These are phyloP conservation scores for Cyclostephanos invisitatus DNA, from an alignment of 108 stramenopile genomes.

Conservation along the genomic window DNA sequence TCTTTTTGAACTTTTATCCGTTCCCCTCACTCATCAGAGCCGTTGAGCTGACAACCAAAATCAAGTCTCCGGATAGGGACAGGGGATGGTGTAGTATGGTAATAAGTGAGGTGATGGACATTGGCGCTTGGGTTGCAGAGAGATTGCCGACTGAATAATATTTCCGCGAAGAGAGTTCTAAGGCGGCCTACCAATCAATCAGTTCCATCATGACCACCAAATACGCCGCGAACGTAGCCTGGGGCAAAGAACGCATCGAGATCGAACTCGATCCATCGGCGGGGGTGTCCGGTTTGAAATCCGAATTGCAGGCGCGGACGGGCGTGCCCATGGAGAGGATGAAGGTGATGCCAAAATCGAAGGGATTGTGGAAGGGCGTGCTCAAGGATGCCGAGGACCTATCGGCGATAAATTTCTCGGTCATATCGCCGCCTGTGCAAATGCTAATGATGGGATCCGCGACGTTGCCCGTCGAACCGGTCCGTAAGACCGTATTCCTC, in stretches of 20 bases:
- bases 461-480: slow-evolving; percentile 81
- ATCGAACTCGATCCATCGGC: slow-evolving; percentile 66
- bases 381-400: slow-evolving; percentile 93
- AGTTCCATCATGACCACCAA: slow-evolving; percentile 18
- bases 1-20: too few species aligned
- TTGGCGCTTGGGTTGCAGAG: too few species aligned
- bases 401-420: slow-evolving; percentile 52
- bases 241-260: slow-evolving; percentile 90
- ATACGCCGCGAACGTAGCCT: slow-evolving; percentile 72
- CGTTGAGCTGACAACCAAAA: too few species aligned
- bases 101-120: too few species aligned
- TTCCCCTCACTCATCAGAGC: too few species aligned
- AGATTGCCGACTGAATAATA: background rate
- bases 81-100: too few species aligned
- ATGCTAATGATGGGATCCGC: slow-evolving; percentile 98
- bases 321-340: slow-evolving; percentile 94
- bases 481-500: slow-evolving; percentile 87
- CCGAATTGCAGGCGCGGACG: slow-evolving; percentile 84
- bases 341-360: slow-evolving; percentile 97
- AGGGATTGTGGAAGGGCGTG: slow-evolving; percentile 83
- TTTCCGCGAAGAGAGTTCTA: background rate
- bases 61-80: too few species aligned
- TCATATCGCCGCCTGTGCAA: slow-evolving; percentile 62
- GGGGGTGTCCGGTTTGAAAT: slow-evolving; percentile 84
- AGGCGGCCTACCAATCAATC: background rate